phyloP scores from a whole-genome alignment of 352 stramenopile species.

The Detonula confervacea region DNA sequence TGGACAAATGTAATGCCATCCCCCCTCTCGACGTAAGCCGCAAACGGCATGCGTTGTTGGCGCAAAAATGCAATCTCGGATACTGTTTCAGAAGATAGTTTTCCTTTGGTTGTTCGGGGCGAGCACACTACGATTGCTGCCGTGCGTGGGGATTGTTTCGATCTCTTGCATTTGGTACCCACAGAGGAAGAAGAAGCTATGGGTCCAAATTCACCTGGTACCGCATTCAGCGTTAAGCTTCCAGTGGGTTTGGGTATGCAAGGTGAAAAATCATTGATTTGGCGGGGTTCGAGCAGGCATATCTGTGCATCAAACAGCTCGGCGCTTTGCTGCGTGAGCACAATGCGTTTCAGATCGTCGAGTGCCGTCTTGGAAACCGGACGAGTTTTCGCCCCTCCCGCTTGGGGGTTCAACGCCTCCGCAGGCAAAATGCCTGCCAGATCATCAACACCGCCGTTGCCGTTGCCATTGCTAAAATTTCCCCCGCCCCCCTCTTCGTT shows the following conservation, averaged over 20 bases:
- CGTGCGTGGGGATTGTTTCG: neutral
- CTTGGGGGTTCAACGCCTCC: slow-evolving; percentile 44
- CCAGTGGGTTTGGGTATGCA: neutral
- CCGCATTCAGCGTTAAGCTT: slow-evolving; percentile 22
- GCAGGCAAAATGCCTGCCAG: slow-evolving; percentile 31
- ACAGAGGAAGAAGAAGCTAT: neutral
- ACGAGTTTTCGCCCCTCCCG: slow-evolving; percentile 17
- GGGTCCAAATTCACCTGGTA: slow-evolving; percentile 33
- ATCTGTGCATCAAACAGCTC: slow-evolving; percentile 45
- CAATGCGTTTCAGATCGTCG: slow-evolving; percentile 21
- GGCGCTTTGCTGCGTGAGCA: slow-evolving; percentile 28
- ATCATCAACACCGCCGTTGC: slow-evolving; percentile 22
- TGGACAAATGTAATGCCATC: slow-evolving; percentile 79
- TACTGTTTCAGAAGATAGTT: slow-evolving; percentile 28
- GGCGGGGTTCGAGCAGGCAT: slow-evolving; percentile 6
- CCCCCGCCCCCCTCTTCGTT: neutral
- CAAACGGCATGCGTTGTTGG: slow-evolving; percentile 31
- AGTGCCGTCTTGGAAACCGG: slow-evolving; percentile 15
- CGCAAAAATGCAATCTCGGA: slow-evolving; percentile 26
- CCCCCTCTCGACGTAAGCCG: slow-evolving; percentile 67
- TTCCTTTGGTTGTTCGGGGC: slow-evolving; percentile 43
- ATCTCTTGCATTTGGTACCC: neutral
- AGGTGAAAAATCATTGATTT: slow-evolving; percentile 15
- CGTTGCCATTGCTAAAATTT: neutral
- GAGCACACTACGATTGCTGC: slow-evolving; percentile 39